phyloP scores from a whole-genome alignment of 179 eudicot genomes.

The Corrigiola litoralis region DNA sequence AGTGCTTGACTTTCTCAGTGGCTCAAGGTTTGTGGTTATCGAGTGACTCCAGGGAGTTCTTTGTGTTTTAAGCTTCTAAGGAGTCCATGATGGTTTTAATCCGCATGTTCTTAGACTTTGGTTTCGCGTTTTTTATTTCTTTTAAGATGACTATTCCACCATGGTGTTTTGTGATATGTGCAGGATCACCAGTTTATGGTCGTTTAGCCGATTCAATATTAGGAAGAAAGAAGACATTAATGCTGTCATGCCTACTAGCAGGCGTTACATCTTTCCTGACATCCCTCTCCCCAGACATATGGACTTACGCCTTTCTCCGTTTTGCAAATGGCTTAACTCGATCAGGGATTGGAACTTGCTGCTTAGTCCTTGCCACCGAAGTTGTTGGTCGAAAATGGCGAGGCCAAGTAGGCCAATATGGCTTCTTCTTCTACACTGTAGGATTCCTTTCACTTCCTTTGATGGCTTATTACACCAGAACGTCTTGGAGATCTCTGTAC shows the following conservation, averaged over 20 bases:
- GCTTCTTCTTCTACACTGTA: conserved; percentile 50
- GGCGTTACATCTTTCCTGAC: conserved; percentile 31
- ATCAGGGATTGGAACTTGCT: conserved; percentile 47
- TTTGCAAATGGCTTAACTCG: conserved; percentile 42
- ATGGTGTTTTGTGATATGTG: too few species aligned
- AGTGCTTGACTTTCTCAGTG: too few species aligned
- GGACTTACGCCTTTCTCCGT: conserved; percentile 39
- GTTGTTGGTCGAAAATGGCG: conserved; percentile 45
- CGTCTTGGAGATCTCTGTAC: conserved; percentile 40
- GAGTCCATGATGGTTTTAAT: too few species aligned
- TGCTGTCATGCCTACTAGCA: conserved; percentile 41
- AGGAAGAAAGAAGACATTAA: conserved; percentile 44
- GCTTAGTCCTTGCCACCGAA: conserved; percentile 47
- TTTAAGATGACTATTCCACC: not conserved
- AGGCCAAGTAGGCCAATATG: conserved; percentile 49
- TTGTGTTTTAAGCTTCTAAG: too few species aligned
- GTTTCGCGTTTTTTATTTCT: too few species aligned
- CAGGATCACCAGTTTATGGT: conserved; percentile 48
- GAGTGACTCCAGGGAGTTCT: too few species aligned
- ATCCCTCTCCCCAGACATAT: conserved; percentile 41
- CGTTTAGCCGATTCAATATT: conserved; percentile 38
- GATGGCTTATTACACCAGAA: conserved; percentile 36
- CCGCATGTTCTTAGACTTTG: too few species aligned
- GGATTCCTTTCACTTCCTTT: conserved; percentile 50
- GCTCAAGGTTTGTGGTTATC: too few species aligned